phyloP scores from a whole-genome alignment of 345 rosid genomes.

The Brassica rapa region DNA sequence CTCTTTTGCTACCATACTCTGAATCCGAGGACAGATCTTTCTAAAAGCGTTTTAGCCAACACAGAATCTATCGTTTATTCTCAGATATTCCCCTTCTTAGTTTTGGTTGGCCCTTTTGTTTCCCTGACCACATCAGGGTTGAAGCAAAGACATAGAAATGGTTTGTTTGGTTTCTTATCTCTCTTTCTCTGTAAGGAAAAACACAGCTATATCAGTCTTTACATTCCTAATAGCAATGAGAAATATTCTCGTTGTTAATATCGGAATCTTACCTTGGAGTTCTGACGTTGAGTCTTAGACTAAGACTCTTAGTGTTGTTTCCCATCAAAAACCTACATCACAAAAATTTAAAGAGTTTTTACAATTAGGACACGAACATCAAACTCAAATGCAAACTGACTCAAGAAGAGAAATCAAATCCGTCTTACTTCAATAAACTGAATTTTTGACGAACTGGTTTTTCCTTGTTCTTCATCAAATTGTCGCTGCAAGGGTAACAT shows the following conservation, averaged over 20 bases:
- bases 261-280: conserved; percentile 18
- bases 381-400: not conserved
- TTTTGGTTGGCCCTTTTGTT: conserved; percentile 11
- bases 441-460: not conserved
- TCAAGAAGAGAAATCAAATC: not conserved
- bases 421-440: conserved; percentile 25
- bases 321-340: conserved; percentile 24
- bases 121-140: conserved; percentile 28
- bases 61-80: not conserved
- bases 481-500: conserved; percentile 22
- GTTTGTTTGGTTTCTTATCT: conserved; percentile 20
- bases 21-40: conserved; percentile 35
- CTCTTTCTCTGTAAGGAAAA: conserved; percentile 16
- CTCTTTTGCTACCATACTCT: conserved; percentile 1
- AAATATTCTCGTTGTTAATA: not conserved
- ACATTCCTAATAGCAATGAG: conserved; percentile 1
- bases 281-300: conserved; percentile 23
- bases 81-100: conserved; percentile 16
- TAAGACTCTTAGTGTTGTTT: conserved; percentile 26
- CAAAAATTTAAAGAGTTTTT: not conserved
- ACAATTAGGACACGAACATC: not conserved
- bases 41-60: conserved; percentile 27
- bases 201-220: conserved; percentile 1
- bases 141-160: conserved; percentile 33
- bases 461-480: not conserved